Conservation (phyloP, 805 yeast genomes). For the Monosporozyma servazzii region DNA sequence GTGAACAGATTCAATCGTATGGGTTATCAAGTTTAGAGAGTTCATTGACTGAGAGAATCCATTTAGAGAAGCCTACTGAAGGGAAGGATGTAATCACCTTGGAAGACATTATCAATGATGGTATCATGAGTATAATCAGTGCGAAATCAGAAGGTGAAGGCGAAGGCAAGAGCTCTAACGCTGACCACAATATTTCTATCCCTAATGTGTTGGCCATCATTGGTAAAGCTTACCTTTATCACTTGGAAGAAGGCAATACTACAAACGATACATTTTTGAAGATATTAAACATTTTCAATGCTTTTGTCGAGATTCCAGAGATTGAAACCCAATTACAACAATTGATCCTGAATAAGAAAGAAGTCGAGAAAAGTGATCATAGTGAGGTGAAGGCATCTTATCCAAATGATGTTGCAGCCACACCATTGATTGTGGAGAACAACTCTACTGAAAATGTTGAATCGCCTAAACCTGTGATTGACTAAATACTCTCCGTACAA, state of each 20-base stretch:
- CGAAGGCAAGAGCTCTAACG: not conserved
- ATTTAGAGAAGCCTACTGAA: slow-evolving; percentile 28
- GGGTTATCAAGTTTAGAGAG: slow-evolving; percentile 55
- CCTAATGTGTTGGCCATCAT: slow-evolving; percentile 56
- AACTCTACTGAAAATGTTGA: not conserved
- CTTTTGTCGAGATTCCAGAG: slow-evolving; percentile 31
- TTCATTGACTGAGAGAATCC: slow-evolving; percentile 30
- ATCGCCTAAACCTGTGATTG: not conserved
- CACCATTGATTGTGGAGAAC: not conserved
- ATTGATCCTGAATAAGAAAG: slow-evolving; percentile 31
- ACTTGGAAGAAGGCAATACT: slow-evolving; percentile 31
- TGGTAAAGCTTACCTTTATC: slow-evolving; percentile 54
- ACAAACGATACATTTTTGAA: slow-evolving; percentile 33
- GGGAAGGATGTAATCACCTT: slow-evolving; percentile 32
- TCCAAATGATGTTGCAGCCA: not conserved
- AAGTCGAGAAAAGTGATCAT: slow-evolving; percentile 13
- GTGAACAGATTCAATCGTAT: slow-evolving; percentile 60
- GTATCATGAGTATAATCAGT: slow-evolving; percentile 50
- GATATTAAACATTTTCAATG: slow-evolving; percentile 33
- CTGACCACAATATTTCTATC: slow-evolving; percentile 37
- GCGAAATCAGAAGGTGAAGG: slow-evolving; percentile 22
- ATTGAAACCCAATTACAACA: slow-evolving; percentile 33
- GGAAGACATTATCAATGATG: slow-evolving; percentile 55
- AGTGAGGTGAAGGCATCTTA: not conserved
- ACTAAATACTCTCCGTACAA: not conserved